These are phyloP conservation scores for Phytophthora meadii DNA, from an alignment of 352 stramenopile species.

Conservation along the genomic window DNA sequence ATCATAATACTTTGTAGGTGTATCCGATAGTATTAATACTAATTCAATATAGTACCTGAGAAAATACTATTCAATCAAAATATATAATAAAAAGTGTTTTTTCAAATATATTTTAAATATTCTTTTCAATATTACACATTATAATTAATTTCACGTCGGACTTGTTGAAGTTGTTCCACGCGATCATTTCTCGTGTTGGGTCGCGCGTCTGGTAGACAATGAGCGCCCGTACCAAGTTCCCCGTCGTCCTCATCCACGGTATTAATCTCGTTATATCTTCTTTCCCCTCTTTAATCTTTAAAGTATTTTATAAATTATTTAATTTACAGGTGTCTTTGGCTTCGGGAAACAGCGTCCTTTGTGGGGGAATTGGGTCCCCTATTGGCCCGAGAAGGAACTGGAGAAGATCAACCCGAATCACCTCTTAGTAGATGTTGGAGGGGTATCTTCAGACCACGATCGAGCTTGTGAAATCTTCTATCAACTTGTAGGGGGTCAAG, in stretches of 20 bases:
- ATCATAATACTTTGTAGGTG: no score
- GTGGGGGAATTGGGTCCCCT: slow-evolving; percentile 55
- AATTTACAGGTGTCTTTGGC: slow-evolving; percentile 56
- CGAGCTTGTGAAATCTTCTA: slow-evolving; percentile 74
- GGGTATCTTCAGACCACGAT: slow-evolving; percentile 73
- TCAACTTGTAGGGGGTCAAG: slow-evolving; percentile 59
- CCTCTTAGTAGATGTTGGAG: slow-evolving; percentile 62
- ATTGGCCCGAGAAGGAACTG: slow-evolving; percentile 64
- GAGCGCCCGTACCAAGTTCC: slow-evolving; percentile 51
- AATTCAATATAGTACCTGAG: no score
- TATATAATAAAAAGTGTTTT: no score
- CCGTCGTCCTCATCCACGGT: slow-evolving; percentile 76
- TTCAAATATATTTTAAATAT: no score
- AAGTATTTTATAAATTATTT: not conserved
- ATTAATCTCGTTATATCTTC: not conserved
- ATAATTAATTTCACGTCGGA: not conserved
- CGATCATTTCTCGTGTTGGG: slow-evolving; percentile 4
- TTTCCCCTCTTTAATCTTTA: not conserved
- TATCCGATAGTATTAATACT: no score
- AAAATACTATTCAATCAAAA: no score
- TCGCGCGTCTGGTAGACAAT: slow-evolving; percentile 16
- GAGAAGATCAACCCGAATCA: slow-evolving; percentile 62
- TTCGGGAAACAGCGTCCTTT: slow-evolving; percentile 55
- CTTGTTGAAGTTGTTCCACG: slow-evolving; percentile 10
- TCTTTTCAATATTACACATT: no score